Evolutionary conservation across 2,329 filamentous ascomycete genomes (phyloP), one percentile per base, ranked within the genome.

Genomic region (Claviceps fusiformis): DNA sequence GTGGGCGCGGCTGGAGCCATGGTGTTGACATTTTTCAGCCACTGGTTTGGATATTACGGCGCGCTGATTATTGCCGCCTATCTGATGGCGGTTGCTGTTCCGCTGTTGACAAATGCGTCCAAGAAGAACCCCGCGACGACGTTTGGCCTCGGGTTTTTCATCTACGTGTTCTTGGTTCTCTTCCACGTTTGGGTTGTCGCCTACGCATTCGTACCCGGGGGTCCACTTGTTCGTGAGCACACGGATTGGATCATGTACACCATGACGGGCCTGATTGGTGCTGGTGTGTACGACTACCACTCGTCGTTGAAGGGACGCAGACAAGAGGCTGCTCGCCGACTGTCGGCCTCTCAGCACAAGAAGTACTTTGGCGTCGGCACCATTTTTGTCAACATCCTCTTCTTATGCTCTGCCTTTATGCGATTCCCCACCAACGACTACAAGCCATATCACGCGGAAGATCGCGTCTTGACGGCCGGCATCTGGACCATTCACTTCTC

Each of bases 401-500:
- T 93, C 58, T 75, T 92, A 27, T 81, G 83, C 24, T 79, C 90
- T 29, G 89, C 91, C 0, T 96, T 95, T 69, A 78, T 91, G 54
- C 89, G 93, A 59, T 96, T 97, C 75, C 93, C 93, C 0, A 85
- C 85, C 2, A 92, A 96, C 67, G 84, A 97, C 71, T 95, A 96
- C 73, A 82, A 81, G 55, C 88, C 93, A 0, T 91, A 97, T 69
- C 92, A 98, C 67, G 80, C 82, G 43, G 83, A 95, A 54, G 86
- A 91, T 59, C 93, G 93, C 62, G 74, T 95, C 54, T 79, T 96
- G 57, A 97, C 95, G 0, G 89, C 90, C 1, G 93, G 93, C 62
- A 97, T 98, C 68, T 98, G 93, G 93, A 98, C 93, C 0, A 91
- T 97, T 55, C 93, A 98, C 73, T 98, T 98, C 70, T 91, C 88